These are phyloP conservation scores for Lindgomyces ingoldianus DNA, from an alignment of 495 filamentous ascomycete species.

Conservation along the genomic window DNA sequence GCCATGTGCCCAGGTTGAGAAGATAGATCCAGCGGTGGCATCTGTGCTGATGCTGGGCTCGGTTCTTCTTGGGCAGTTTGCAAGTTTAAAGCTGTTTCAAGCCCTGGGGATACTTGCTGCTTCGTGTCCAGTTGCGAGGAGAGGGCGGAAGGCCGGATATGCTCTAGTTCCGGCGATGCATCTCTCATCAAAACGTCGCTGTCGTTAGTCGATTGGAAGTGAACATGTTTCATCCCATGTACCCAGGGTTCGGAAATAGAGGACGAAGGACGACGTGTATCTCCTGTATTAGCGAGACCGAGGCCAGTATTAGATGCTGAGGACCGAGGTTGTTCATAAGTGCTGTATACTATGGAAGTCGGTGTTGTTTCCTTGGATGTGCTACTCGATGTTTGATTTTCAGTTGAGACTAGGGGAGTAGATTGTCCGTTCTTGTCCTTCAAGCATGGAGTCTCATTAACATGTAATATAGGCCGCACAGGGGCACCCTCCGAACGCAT, in stretches of 20 bases:
- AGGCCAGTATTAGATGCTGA: not conserved
- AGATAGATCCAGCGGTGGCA: not conserved
- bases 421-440: conserved; percentile 9
- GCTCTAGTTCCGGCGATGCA: not conserved
- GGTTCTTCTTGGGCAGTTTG: not conserved
- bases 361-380: conserved; percentile 5
- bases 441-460: conserved; percentile 27
- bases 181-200: not conserved
- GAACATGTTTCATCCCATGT: not conserved
- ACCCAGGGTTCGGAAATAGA: not conserved
- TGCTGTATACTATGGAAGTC: conserved; percentile 14
- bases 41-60: conserved; percentile 6
- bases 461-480: conserved; percentile 10
- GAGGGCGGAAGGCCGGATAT: not conserved
- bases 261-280: not conserved
- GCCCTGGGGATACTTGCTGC: not conserved
- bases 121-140: not conserved
- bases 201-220: not conserved
- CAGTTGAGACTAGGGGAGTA: not conserved
- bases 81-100: not conserved
- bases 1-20: not conserved
- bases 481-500: not conserved
- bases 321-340: conserved; percentile 15
- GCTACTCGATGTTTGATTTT: conserved; percentile 10
- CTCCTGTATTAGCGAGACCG: not conserved